A percentile compares a stretch with the other conserved stretches of the same genome.
phyloP scores from a whole-genome alignment of 768 basidiomycete species.

The Lactifluus rugatus region DNA sequence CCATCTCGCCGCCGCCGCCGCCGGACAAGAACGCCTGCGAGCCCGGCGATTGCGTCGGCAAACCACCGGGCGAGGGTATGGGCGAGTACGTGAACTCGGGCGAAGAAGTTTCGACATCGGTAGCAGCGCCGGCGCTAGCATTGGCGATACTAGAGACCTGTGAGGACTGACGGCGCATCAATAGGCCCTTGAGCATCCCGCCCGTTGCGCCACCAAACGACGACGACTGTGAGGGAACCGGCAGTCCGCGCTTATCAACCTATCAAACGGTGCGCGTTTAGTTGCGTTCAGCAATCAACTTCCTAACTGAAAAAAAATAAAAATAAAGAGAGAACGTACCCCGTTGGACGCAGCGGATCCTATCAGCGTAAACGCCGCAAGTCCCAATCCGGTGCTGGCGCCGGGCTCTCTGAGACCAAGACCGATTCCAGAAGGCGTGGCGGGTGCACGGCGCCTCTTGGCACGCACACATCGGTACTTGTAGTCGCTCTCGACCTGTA shows the following conservation, averaged over 20 bases:
- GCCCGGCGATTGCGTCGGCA: constrained; percentile 11
- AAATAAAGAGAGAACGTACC: constrained; percentile 39
- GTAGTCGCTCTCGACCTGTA: constrained; percentile 81
- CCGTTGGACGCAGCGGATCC: constrained; percentile 81
- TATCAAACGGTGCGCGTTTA: constrained; percentile 24
- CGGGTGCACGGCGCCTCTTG: constrained; percentile 43
- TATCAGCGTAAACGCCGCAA: constrained; percentile 68
- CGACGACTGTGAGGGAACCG: constrained; percentile 66
- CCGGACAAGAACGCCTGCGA: constrained; percentile 18
- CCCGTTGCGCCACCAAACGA: constrained; percentile 52
- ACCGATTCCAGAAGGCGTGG: constrained; percentile 23
- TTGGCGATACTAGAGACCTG: constrained; percentile 48
- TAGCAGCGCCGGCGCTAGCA: not conserved
- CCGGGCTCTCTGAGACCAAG: constrained; percentile 37
- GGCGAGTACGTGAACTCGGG: constrained; percentile 20
- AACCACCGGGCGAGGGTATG: constrained; percentile 1
- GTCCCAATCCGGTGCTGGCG: constrained; percentile 31
- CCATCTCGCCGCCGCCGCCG: constrained; percentile 23
- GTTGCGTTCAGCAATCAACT: not conserved
- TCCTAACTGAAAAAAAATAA: not conserved
- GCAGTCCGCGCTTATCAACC: constrained; percentile 87
- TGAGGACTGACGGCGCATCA: constrained; percentile 86
- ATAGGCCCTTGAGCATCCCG: constrained; percentile 77
- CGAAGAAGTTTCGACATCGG: constrained; percentile 20
- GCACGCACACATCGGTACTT: constrained; percentile 78